Conservation (phyloP, 2,329 filamentous ascomycete genomes). For the Trichophyton benhamiae region DNA sequence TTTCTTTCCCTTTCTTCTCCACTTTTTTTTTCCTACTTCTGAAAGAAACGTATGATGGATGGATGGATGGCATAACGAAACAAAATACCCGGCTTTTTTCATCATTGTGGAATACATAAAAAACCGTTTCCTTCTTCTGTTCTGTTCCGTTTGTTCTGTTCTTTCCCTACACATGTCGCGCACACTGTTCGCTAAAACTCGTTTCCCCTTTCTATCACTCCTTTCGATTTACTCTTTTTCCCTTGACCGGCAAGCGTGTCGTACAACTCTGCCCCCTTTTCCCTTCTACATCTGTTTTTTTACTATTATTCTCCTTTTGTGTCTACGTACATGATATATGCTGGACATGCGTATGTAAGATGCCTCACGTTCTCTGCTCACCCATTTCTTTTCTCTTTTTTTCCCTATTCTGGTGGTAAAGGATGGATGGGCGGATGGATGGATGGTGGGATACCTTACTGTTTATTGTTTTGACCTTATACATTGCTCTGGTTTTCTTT, state of each 20-base stretch:
- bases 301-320: background rate
- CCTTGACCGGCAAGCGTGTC: background rate
- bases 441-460: background rate
- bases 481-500: background rate
- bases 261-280: background rate
- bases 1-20: background rate
- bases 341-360: conserved; percentile 2
- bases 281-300: background rate
- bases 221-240: background rate
- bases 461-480: background rate
- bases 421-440: background rate
- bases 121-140: background rate
- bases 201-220: background rate
- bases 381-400: background rate
- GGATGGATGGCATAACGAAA: conserved; percentile 4
- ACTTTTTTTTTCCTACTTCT: background rate
- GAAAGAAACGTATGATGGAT: conserved; percentile 2
- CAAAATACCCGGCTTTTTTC: conserved; percentile 1
- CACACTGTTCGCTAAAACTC: background rate
- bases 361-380: background rate
- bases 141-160: background rate
- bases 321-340: background rate
- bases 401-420: background rate
- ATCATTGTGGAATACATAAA: conserved; percentile 4
- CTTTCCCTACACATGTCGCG: background rate